These are phyloP conservation scores for Claviceps pusilla DNA, from an alignment of 2,329 filamentous ascomycete genomes.

Conservation along the genomic window DNA sequence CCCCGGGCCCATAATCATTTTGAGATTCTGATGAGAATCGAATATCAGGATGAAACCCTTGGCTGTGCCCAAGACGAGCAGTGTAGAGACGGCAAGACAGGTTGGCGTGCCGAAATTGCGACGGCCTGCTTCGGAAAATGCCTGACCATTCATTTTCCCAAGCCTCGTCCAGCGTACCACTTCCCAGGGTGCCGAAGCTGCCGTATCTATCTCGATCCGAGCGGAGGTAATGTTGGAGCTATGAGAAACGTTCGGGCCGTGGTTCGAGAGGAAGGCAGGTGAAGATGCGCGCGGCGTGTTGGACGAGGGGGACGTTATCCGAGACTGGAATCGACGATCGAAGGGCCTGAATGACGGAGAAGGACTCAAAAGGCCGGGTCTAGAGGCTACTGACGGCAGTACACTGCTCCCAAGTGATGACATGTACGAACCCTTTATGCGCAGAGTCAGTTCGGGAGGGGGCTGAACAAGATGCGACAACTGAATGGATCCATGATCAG, in stretches of 20 bases:
- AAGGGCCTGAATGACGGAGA: conserved; percentile 83
- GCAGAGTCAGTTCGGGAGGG: conserved; percentile 13
- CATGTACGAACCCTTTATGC: conserved; percentile 39
- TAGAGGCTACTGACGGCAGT: conserved; percentile 52
- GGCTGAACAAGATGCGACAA: neutral
- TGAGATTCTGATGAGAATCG: conserved; percentile 91
- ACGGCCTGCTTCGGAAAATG: conserved; percentile 83
- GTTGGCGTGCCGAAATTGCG: conserved; percentile 87
- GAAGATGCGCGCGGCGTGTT: conserved; percentile 55
- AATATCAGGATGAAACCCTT: conserved; percentile 93
- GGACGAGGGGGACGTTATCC: conserved; percentile 45
- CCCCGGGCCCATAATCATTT: conserved; percentile 82
- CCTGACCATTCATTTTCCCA: conserved; percentile 73
- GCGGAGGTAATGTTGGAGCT: conserved; percentile 53
- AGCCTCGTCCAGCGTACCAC: conserved; percentile 92
- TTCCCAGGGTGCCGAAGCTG: conserved; percentile 77
- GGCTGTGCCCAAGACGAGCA: conserved; percentile 79
- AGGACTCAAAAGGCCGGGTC: conserved; percentile 50
- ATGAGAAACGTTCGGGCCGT: conserved; percentile 69
- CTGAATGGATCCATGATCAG: neutral
- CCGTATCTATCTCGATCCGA: conserved; percentile 46
- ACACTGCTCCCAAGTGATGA: conserved; percentile 62
- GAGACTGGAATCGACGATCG: conserved; percentile 84
- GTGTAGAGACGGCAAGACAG: conserved; percentile 73
- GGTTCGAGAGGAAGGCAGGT: conserved; percentile 58